These are phyloP conservation scores for Plasmodium adleri DNA, from an alignment of 169 alveolate species.

Conservation along the genomic window DNA sequence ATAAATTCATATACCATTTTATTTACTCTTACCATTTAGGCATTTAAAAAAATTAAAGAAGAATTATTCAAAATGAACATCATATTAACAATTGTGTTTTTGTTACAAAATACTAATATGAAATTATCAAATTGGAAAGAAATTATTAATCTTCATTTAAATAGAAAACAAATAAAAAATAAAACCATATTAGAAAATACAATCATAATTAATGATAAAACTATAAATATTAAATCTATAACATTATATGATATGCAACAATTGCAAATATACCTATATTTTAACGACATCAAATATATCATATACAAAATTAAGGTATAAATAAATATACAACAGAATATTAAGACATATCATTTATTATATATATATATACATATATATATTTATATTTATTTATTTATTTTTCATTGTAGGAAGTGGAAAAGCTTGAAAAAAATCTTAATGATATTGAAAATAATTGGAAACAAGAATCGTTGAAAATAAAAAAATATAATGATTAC, in stretches of 20 bases:
- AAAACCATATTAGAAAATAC: conserved; percentile 34
- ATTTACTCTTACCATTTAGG: conserved; percentile 17
- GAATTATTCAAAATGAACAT: conserved; percentile 68
- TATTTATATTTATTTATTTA: conserved; percentile 1
- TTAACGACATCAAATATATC: conserved; percentile 65
- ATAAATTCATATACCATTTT: too few relatives aligned
- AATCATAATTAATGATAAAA: conserved; percentile 58
- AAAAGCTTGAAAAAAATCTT: conserved; percentile 53
- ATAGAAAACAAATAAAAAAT: conserved; percentile 40
- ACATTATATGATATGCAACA: conserved; percentile 66
- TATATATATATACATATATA: background rate
- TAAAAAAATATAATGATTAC: conserved; percentile 48
- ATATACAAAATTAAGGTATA: conserved; percentile 74
- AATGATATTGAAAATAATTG: conserved; percentile 63
- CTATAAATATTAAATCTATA: conserved; percentile 49
- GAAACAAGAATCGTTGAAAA: conserved; percentile 65
- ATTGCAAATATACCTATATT: conserved; percentile 47
- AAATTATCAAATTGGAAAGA: conserved; percentile 64
- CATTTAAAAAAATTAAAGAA: conserved; percentile 69
- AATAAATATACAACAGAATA: background rate
- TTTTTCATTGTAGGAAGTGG: conserved; percentile 50
- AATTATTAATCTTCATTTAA: conserved; percentile 51
- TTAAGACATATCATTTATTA: background rate
- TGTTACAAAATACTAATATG: conserved; percentile 71
- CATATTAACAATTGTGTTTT: conserved; percentile 53